Base-by-base conservation (phyloP, 495 filamentous ascomycete genomes). In the Penicillium waksmanii region DNA sequence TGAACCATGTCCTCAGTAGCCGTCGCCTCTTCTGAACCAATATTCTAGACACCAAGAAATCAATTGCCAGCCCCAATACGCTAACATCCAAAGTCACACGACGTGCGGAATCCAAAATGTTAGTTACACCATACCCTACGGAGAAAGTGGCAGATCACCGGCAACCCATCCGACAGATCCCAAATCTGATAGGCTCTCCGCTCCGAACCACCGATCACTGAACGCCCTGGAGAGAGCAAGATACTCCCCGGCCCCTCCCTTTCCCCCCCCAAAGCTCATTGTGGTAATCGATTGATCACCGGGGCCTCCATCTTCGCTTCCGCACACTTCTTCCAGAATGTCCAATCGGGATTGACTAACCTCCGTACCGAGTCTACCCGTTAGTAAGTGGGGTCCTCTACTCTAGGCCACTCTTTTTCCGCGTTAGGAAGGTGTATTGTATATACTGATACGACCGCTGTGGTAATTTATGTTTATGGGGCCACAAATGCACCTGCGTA, bases 151-250 rank as follows among this genome's bases (percentile, higher is more conserved):
- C 6, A 53, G 53, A 47, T 55, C 51, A 48, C 36, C 36, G 51
- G 42, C 50, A 31, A 5, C 6, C 27, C 27, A 31, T 31, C 27
- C 27, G 27, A 27, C 27, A 27, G 27, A 31, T 31, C 15, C n/a
- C 44, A 18, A 46, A 48, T 51, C 21, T 64, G 52, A 65, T 68
- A 68, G 66, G 66, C 47, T 46, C 21, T 21, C 46, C 5, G 27
- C 56, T 38, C 66, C 63, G 66, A 68, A 42, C 42, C 59, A 60
- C 60, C 55, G 47, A 65, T 57, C 43, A 36, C 62, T 56, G 54
- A 61, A 56, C 51, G 23, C 49, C 56, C 53, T 51, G 56, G 56
- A 58, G 63, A 55, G 53, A 23, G 27, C 11, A 17, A 38, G 36
- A 8, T 5, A 5, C 3, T 31, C 27, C 27, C 27, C 27, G 27